Evolutionary conservation across 768 basidiomycete species (phyloP).

Genomic region (Chalciporus pseudorubinellus): DNA sequence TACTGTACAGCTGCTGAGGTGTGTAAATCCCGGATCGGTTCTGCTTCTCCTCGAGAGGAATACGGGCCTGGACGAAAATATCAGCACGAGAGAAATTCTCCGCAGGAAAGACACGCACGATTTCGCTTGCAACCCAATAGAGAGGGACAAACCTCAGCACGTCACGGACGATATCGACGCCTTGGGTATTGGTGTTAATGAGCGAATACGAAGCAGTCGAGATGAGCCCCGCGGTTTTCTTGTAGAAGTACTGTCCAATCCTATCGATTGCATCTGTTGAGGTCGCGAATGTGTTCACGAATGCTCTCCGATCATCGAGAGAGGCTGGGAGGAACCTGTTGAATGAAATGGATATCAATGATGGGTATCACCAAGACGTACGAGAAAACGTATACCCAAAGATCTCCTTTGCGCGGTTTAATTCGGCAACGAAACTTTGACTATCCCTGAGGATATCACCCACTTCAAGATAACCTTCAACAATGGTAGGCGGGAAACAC

Average conservation of each 20-base stretch:
- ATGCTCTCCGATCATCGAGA: slow-evolving; percentile 47
- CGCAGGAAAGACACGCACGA: slow-evolving; percentile 45
- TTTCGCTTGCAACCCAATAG: slow-evolving; percentile 64
- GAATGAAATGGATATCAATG: no score
- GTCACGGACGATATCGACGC: slow-evolving; percentile 66
- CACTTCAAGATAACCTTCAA: slow-evolving; percentile 51
- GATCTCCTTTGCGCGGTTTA: slow-evolving; percentile 47
- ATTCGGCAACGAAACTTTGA: slow-evolving; percentile 50
- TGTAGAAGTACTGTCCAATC: slow-evolving; percentile 62
- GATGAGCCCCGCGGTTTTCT: slow-evolving; percentile 61
- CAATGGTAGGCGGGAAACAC: slow-evolving; percentile 22
- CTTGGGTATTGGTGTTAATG: slow-evolving; percentile 49
- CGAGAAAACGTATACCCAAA: slow-evolving; percentile 32
- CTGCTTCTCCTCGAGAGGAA: slow-evolving; percentile 60
- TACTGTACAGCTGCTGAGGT: slow-evolving; percentile 57
- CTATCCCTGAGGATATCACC: slow-evolving; percentile 48
- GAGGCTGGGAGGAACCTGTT: slow-evolving; percentile 59
- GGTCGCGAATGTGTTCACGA: slow-evolving; percentile 48
- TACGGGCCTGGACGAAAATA: slow-evolving; percentile 54
- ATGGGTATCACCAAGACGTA: no score
- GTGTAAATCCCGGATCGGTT: slow-evolving; percentile 59
- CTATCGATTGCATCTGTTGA: slow-evolving; percentile 47
- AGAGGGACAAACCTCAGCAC: slow-evolving; percentile 66
- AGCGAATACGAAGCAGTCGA: slow-evolving; percentile 49
- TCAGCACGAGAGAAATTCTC: not conserved